Evolutionary conservation across 495 filamentous ascomycete species (phyloP), one percentile per base, ranked within the genome.

Genomic region (Penicillium roqueforti): DNA sequence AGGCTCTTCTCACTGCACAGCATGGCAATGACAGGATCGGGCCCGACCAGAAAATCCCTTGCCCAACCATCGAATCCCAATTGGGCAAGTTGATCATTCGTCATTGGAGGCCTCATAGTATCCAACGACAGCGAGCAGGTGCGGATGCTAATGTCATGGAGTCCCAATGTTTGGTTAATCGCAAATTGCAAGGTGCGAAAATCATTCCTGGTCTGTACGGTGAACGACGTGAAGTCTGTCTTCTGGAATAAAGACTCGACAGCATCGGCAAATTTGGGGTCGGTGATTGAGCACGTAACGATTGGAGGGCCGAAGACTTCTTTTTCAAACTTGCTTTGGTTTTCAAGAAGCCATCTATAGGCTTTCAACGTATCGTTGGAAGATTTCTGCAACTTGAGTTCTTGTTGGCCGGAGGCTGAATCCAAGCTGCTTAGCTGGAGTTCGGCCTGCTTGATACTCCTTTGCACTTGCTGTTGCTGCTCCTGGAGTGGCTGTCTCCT

Each of bases 231-330:
- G 43, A 87, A 84, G 54, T 92, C 87, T 11, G 66, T 79, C 8
- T 47, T 55, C n/a, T 75, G 68, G 8, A 99, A 63, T 18, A 87
- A 62, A 3, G 81, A 78, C 68, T 99, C 93, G 10, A 99, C 71
- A 8, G 82, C 79, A 63, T 89, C 77, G 20, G 85, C 84, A 62
- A 86, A 92, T 48, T 72, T 80, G 14, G 80, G 80, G 62, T 96
- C 83, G 51, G 87, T 92, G 32, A 97, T 68, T 0, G 87, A 87
- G 67, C 92, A 96, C 20, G 78, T 83, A 13, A 99, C 71, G 52
- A 92, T 78, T 0, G 93, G 84, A 16, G 93, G 93, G 0, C 90
- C 91, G 67, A 89, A 92, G 20, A 97, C 86, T 56, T 87, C 79
- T 49, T 87, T 82, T 65, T 92, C 81, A 53, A 97, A 97, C 23